phyloP scores from a whole-genome alignment of 129 eudicot genomes.

The Flaveria bidentis region DNA sequence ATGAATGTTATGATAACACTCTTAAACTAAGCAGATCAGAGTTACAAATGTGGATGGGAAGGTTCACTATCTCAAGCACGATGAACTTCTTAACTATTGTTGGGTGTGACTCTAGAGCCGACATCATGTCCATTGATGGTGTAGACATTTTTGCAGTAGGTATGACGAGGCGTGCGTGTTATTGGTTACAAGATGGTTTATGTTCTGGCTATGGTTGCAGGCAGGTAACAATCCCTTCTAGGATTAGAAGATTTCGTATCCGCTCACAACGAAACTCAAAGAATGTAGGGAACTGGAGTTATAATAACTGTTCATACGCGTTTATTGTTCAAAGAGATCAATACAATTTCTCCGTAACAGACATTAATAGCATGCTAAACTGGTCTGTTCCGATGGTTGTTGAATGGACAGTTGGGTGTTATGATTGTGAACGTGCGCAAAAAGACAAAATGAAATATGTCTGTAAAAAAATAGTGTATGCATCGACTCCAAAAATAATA shows the following conservation, averaged over 20 bases:
- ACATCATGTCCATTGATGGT: not conserved
- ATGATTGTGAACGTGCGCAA: conserved; percentile 7
- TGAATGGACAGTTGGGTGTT: conserved; percentile 29
- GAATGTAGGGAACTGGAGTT: conserved; percentile 11
- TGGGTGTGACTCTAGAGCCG: conserved; percentile 38
- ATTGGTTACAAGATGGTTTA: not conserved
- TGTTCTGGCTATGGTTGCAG: conserved; percentile 38
- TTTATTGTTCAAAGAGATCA: conserved; percentile 19
- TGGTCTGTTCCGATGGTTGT: conserved; percentile 17
- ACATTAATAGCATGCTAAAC: conserved; percentile 8
- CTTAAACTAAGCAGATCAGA: not conserved
- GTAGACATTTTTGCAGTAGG: conserved; percentile 10
- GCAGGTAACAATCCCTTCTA: conserved; percentile 25
- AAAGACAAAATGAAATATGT: not conserved
- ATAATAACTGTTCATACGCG: conserved; percentile 31
- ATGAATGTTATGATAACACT: conserved; percentile 20
- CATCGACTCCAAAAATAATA: not conserved
- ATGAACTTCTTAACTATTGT: conserved; percentile 24
- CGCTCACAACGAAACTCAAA: conserved; percentile 20
- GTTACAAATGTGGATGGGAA: not conserved
- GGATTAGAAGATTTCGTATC: not conserved
- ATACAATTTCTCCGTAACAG: not conserved
- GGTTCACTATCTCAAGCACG: conserved; percentile 23
- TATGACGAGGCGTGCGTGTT: not conserved
- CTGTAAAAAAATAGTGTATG: conserved; percentile 28